Conservation (phyloP, 176 grass and related monocot species). For the Cocos nucifera region DNA sequence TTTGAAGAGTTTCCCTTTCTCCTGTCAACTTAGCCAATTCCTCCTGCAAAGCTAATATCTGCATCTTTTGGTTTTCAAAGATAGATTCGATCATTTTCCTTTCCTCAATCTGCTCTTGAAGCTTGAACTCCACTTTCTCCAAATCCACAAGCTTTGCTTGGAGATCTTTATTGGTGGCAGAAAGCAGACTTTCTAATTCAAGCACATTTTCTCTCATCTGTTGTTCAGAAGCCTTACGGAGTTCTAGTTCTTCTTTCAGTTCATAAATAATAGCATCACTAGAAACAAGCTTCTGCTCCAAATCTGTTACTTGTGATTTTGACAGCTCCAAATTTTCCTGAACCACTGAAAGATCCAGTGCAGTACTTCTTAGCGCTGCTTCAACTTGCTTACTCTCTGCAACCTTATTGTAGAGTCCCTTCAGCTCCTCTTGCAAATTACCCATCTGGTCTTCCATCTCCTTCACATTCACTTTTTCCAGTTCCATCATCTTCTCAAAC, state of each 20-base stretch:
- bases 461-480: conserved; percentile 43
- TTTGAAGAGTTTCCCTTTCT: conserved; percentile 45
- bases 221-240: conserved; percentile 5
- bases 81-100: conserved; percentile 32
- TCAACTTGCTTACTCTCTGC: conserved; percentile 49
- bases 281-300: conserved; percentile 5
- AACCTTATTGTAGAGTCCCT: conserved; percentile 42
- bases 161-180: conserved; percentile 1
- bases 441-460: conserved; percentile 57
- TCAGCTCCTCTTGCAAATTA: conserved; percentile 56
- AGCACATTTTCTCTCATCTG: not conserved
- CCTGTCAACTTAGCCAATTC: conserved; percentile 37
- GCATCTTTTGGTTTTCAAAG: conserved; percentile 43
- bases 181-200: conserved; percentile 5
- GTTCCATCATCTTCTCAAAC: conserved; percentile 66
- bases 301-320: conserved; percentile 18
- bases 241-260: not conserved
- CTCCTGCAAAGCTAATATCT: conserved; percentile 41
- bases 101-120: conserved; percentile 43
- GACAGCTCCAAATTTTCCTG: conserved; percentile 55
- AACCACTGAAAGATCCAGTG: conserved; percentile 47
- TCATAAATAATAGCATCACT: conserved; percentile 3
- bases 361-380: conserved; percentile 43
- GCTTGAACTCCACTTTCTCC: conserved; percentile 41
- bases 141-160: conserved; percentile 27